A percentile compares a stretch with the other conserved stretches of the same genome.
phyloP scores from a whole-genome alignment of 2,329 filamentous ascomycete genomes.

The Calonectria fujianensis region DNA sequence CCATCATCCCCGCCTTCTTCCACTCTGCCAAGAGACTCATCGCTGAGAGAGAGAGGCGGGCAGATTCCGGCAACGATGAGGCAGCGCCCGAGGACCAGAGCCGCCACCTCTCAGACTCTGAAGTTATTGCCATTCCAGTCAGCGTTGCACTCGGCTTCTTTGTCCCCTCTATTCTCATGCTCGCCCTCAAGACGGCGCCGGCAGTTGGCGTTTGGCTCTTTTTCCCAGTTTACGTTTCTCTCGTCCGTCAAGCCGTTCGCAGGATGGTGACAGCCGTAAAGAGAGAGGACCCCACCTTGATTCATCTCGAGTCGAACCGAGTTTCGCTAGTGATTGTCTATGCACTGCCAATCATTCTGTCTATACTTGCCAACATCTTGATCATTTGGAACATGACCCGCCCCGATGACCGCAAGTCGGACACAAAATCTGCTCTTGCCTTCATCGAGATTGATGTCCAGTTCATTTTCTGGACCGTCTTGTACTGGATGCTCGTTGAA shows the following conservation, averaged over 20 bases:
- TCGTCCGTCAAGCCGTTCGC: conserved; percentile 63
- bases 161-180: conserved; percentile 67
- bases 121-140: conserved; percentile 74
- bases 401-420: conserved; percentile 67
- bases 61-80: conserved; percentile 46
- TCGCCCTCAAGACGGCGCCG: conserved; percentile 62
- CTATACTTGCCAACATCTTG: conserved; percentile 65
- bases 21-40: conserved; percentile 63
- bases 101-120: conserved; percentile 67
- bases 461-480: conserved; percentile 67
- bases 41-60: conserved; percentile 39
- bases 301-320: conserved; percentile 67
- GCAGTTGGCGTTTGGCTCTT: conserved; percentile 69
- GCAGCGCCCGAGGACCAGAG: conserved; percentile 45
- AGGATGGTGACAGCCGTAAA: conserved; percentile 52
- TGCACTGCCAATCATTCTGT: conserved; percentile 65
- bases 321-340: conserved; percentile 65
- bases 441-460: conserved; percentile 69
- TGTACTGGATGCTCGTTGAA: conserved; percentile 74
- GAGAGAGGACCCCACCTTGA: conserved; percentile 54
- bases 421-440: conserved; percentile 68
- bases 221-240: conserved; percentile 70
- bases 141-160: conserved; percentile 69
- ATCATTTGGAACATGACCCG: conserved; percentile 63
- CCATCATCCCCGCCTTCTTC: conserved; percentile 71